These are phyloP conservation scores for Evansstolkia leycettana DNA, from an alignment of 495 filamentous ascomycete genomes.

Conservation along the genomic window DNA sequence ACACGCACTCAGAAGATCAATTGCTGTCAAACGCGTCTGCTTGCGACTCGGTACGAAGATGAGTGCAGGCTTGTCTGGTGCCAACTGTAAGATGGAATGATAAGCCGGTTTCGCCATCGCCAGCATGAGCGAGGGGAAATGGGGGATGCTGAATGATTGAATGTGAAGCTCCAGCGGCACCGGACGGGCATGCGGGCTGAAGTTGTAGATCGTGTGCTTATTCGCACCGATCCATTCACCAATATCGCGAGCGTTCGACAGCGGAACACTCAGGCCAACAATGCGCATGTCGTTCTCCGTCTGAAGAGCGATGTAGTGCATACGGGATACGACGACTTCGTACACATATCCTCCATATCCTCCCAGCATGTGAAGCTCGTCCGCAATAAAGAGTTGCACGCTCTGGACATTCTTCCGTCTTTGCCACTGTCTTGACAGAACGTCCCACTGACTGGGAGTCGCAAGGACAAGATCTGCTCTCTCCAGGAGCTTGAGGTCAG, in stretches of 20 bases:
- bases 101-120: constrained; percentile 96
- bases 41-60: constrained; percentile 89
- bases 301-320: constrained; percentile 92
- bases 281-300: constrained; percentile 76
- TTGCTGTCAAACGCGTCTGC: constrained; percentile 78
- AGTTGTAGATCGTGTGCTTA: constrained; percentile 97
- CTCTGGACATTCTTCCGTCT: constrained; percentile 87
- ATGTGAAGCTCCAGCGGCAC: constrained; percentile 88
- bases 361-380: constrained; percentile 94
- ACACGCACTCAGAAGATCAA: constrained; percentile 76
- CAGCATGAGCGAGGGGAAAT: constrained; percentile 95
- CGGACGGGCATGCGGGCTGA: constrained; percentile 81
- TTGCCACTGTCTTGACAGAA: constrained; percentile 91
- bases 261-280: constrained; percentile 79
- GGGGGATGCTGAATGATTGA: constrained; percentile 89
- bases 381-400: constrained; percentile 85
- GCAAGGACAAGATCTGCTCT: constrained; percentile 84
- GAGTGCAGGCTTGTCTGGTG: constrained; percentile 76
- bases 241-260: constrained; percentile 84
- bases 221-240: constrained; percentile 99
- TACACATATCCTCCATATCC: constrained; percentile 83
- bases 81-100: constrained; percentile 70
- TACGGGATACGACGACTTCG: constrained; percentile 89
- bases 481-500: constrained; percentile 82
- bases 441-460: constrained; percentile 90